Evolutionary conservation across 2,329 filamentous ascomycete genomes (phyloP).

Genomic region (Blumeria hordei): DNA sequence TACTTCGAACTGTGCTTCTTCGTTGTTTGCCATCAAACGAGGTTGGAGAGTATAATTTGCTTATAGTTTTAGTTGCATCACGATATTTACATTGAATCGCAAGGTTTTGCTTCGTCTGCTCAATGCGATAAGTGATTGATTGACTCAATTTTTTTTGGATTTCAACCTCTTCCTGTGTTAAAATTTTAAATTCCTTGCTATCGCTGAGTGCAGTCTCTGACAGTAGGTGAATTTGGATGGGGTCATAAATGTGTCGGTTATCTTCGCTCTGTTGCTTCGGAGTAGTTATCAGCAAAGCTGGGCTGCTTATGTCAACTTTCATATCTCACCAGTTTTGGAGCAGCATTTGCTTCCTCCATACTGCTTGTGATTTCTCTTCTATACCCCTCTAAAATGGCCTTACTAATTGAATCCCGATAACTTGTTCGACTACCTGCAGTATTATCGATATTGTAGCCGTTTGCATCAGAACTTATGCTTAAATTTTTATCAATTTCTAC

Average conservation of each 20-base stretch:
- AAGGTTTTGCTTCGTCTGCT: slow-evolving; percentile 60
- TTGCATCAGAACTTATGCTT: background rate
- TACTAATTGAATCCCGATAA: slow-evolving; percentile 18
- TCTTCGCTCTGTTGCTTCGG: slow-evolving; percentile 26
- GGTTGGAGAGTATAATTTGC: slow-evolving; percentile 47
- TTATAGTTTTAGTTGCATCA: slow-evolving; percentile 74
- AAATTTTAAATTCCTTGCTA: slow-evolving; percentile 60
- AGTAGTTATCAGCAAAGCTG: slow-evolving; percentile 3
- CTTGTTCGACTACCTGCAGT: background rate
- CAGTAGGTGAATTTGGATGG: slow-evolving; percentile 69
- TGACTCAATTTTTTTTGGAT: slow-evolving; percentile 69
- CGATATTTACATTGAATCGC: slow-evolving; percentile 81
- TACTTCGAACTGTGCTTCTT: slow-evolving; percentile 22
- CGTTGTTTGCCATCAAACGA: slow-evolving; percentile 19
- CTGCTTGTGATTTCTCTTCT: slow-evolving; percentile 27
- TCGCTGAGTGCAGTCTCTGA: slow-evolving; percentile 85
- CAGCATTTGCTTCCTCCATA: slow-evolving; percentile 27
- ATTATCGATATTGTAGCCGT: background rate
- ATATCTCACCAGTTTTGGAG: slow-evolving; percentile 29
- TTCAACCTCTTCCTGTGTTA: slow-evolving; percentile 83
- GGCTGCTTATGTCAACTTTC: background rate
- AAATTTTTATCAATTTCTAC: background rate
- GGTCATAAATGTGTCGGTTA: slow-evolving; percentile 34
- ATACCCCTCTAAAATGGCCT: slow-evolving; percentile 33
- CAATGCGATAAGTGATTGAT: slow-evolving; percentile 49